Evolutionary conservation across 495 filamentous ascomycete species (phyloP).

Genomic region (Aspergillus steynii): DNA sequence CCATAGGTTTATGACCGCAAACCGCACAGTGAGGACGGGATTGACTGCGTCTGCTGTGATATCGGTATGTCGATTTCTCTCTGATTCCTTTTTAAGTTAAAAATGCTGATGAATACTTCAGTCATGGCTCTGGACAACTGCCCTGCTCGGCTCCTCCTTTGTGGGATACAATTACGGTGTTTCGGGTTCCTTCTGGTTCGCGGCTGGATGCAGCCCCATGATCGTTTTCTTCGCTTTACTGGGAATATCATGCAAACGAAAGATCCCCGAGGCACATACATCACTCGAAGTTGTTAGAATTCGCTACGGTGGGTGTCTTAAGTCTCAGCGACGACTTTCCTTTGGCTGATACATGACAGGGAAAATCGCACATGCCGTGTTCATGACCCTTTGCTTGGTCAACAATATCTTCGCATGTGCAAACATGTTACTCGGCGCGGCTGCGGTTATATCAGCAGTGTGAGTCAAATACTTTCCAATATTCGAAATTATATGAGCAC

Average conservation of each 20-base stretch:
- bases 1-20: conserved; percentile 42
- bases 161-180: conserved; percentile 38
- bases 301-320: conserved; percentile 20
- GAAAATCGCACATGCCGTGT: conserved; percentile 40
- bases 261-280: conserved; percentile 47
- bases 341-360: conserved; percentile 11
- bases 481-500: no score
- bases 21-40: conserved; percentile 39
- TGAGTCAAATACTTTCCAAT: conserved; percentile 17
- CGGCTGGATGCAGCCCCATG: conserved; percentile 44
- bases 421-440: conserved; percentile 46
- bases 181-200: conserved; percentile 45
- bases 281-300: conserved; percentile 10
- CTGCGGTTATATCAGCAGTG: conserved; percentile 38
- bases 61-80: conserved; percentile 25
- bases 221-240: conserved; percentile 48
- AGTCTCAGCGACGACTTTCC: not conserved
- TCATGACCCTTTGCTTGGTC: conserved; percentile 41
- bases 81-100: not conserved
- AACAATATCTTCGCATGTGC: conserved; percentile 47
- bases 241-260: conserved; percentile 49
- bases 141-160: conserved; percentile 32
- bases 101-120: conserved; percentile 5
- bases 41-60: conserved; percentile 42
- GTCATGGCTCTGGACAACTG: conserved; percentile 40